These are phyloP conservation scores for Pseudogymnoascus sp. DNA, from an alignment of 2,329 filamentous ascomycete genomes.

Conservation along the genomic window DNA sequence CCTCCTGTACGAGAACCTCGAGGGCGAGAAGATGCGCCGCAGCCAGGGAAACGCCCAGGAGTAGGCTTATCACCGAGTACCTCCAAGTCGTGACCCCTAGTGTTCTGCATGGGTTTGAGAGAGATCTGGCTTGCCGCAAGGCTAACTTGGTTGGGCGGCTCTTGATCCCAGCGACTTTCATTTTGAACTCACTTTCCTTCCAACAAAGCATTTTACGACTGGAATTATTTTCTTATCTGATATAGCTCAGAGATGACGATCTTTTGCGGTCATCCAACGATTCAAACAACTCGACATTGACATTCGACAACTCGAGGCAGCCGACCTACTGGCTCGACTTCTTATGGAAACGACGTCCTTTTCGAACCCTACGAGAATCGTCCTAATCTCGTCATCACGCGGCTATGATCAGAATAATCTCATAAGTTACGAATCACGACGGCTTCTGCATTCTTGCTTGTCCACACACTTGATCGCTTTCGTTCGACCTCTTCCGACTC, in stretches of 20 bases:
- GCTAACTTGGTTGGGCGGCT: conserved; percentile 43
- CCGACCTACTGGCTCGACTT: conserved; percentile 28
- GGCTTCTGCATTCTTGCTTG: conserved; percentile 9
- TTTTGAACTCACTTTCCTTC: conserved; percentile 22
- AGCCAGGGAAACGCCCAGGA: conserved; percentile 55
- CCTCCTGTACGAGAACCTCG: conserved; percentile 95
- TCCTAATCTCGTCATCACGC: conserved; percentile 31
- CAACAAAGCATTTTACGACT: conserved; percentile 32
- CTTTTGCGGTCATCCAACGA: conserved; percentile 18
- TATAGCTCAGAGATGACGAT: conserved; percentile 8
- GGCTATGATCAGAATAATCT: conserved; percentile 28
- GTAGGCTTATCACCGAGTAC: conserved; percentile 36
- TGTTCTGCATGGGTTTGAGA: conserved; percentile 32
- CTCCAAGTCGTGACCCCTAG: conserved; percentile 37
- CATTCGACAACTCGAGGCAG: conserved; percentile 13
- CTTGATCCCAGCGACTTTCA: conserved; percentile 28
- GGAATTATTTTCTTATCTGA: conserved; percentile 9
- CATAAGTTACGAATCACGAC: conserved; percentile 25
- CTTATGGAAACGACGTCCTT: conserved; percentile 26
- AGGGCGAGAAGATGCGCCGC: conserved; percentile 97
- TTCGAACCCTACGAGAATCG: conserved; percentile 30
- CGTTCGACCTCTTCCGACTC: neutral
- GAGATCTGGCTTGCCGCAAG: conserved; percentile 58
- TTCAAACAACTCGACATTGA: conserved; percentile 26
- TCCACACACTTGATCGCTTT: neutral